Conservation (phyloP, 1,284 basidiomycete species). For the Gomphus sp. region DNA sequence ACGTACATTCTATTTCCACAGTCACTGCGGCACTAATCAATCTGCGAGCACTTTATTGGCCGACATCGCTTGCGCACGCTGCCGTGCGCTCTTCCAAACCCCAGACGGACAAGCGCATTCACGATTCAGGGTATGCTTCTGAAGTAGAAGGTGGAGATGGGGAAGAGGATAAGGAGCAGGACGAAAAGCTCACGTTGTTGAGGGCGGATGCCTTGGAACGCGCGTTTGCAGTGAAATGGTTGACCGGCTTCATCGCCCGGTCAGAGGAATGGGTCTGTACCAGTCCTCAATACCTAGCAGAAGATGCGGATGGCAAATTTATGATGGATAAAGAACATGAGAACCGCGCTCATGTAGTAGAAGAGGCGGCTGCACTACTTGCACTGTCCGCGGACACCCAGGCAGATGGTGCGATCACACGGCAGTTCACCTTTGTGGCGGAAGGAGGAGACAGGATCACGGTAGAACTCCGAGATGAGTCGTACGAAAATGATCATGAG, state of each 20-base stretch:
- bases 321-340: slow-evolving; percentile 19
- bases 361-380: slow-evolving; percentile 50
- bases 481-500: slow-evolving; percentile 66
- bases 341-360: slow-evolving; percentile 31
- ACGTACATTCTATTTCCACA: slow-evolving; percentile 22
- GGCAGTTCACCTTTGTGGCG: slow-evolving; percentile 42
- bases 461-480: slow-evolving; percentile 72
- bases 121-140: slow-evolving; percentile 58
- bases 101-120: slow-evolving; percentile 15
- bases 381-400: slow-evolving; percentile 37
- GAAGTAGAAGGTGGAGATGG: slow-evolving; percentile 43
- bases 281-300: neutral
- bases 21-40: slow-evolving; percentile 29
- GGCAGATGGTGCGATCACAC: slow-evolving; percentile 35
- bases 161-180: slow-evolving; percentile 17
- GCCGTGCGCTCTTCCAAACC: neutral
- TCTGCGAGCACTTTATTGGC: slow-evolving; percentile 35
- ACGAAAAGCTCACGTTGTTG: slow-evolving; percentile 21
- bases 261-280: slow-evolving; percentile 41
- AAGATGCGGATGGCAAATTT: neutral
- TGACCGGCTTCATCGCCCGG: slow-evolving; percentile 50
- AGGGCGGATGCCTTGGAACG: slow-evolving; percentile 44
- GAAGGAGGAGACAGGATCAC: slow-evolving; percentile 15
- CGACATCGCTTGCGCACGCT: neutral
- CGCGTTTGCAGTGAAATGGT: slow-evolving; percentile 44